These are phyloP conservation scores for Orbilia brochopaga DNA, from an alignment of 2,329 filamentous ascomycete species.

Conservation along the genomic window DNA sequence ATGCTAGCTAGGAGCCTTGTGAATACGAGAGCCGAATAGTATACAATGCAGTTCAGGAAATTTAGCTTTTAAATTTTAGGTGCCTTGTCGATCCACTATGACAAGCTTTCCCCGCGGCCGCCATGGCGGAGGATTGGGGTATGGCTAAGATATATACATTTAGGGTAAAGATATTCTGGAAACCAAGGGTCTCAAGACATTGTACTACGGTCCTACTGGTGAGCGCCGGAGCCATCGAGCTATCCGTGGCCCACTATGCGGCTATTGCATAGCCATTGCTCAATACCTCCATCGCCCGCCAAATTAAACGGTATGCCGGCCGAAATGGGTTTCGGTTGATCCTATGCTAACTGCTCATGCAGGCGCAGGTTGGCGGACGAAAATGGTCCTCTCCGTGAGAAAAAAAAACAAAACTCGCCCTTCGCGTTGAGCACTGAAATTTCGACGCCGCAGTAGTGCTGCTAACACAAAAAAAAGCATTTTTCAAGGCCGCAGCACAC, in stretches of 20 bases:
- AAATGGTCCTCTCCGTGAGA: conserved; percentile 9
- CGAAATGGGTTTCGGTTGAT: conserved; percentile 19
- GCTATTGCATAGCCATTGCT: not conserved
- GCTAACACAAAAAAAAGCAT: conserved; percentile 22
- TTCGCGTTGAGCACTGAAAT: conserved; percentile 33
- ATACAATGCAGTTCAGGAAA: too few relatives aligned
- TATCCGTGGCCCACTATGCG: not conserved
- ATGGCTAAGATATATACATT: conserved; percentile 45
- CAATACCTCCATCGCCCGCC: conserved; percentile 9
- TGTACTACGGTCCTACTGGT: conserved; percentile 10
- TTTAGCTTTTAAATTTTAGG: conserved; percentile 20
- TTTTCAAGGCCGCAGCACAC: conserved; percentile 22
- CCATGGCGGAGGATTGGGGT: conserved; percentile 31
- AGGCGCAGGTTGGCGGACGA: conserved; percentile 3
- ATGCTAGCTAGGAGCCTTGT: conserved; percentile 17
- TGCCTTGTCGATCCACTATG: conserved; percentile 44
- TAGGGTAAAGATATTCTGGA: conserved; percentile 33
- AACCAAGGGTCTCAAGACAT: conserved; percentile 14
- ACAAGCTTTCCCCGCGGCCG: conserved; percentile 35
- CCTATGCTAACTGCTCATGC: conserved; percentile 42
- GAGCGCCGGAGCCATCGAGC: conserved; percentile 14
- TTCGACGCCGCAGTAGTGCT: not conserved
- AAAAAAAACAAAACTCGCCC: conserved; percentile 23
- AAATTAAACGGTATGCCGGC: conserved; percentile 28
- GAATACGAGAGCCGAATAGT: conserved; percentile 34